Base-by-base conservation (phyloP, 768 basidiomycete species). In the Pisolithus microcarpus region DNA sequence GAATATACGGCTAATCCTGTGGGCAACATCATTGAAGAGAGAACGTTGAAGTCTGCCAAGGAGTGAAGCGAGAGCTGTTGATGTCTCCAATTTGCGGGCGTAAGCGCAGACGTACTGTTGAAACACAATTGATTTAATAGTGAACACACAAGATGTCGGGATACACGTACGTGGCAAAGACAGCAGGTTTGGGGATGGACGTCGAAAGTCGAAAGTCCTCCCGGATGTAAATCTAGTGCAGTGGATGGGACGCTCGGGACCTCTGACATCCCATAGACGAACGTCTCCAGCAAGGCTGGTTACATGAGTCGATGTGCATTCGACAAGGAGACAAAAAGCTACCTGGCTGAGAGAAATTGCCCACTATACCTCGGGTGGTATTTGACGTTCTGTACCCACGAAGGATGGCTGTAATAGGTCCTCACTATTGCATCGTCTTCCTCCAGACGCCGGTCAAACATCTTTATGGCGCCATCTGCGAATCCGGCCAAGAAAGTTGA, bases 311-410 rank as follows among this genome's bases (percentile, higher is more conserved):
- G 48, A 53, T 23, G n/a, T 30, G 36, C n/a, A 37, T 18, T 9
- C n/a, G 7, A 0, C 11, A 36, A 6, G 26, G 15, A 48, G 2
- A 43, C 11, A 31, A 40, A 38, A 9, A 61, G 80, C 38, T 58
- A 95, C 94, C 89, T 86, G 18, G 87, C 93, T 11, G 92, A 91
- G 8, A 97, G 66, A 59, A 96, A 78, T 56, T 92, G 87, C 5
- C 76, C 75, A 24, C 74, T 70, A 18, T 78, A 69, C 5, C 75
- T 80, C 2, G 88, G 81, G 67, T 95, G 87, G 76, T 91, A 87
- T 53, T 83, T 81, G 28, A 90, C 91, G 58, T 86, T 93, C 65
- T 91, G 90, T 7, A 98, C 81, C 92, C 93, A 97, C 9, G 87
- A 80, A 66, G 95, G 94, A 46, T 79, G 77, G 28, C 82, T 80